Conservation (phyloP, 1,139 yeast genomes). For the Wickerhamomyces sp. region DNA sequence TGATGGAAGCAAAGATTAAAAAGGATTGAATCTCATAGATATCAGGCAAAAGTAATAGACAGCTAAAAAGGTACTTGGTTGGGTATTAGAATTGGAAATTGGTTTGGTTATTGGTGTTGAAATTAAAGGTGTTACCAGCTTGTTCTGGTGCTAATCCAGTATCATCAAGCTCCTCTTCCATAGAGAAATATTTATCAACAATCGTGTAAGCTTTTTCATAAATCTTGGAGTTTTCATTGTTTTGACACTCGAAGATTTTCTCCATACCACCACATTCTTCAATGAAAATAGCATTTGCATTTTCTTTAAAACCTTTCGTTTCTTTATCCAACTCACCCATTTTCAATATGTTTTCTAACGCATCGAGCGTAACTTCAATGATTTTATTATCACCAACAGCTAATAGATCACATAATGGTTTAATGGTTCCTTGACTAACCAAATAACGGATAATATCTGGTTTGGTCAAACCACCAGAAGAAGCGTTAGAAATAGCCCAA, state of each 20-base stretch:
- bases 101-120: constrained; percentile 55
- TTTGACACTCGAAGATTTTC: constrained; percentile 90
- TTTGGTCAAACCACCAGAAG: constrained; percentile 87
- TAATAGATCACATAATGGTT: constrained; percentile 91
- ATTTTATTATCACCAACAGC: constrained; percentile 86
- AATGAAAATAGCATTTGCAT: constrained; percentile 84
- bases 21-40: no score
- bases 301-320: constrained; percentile 59
- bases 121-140: constrained; percentile 82
- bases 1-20: no score
- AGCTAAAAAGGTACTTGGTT: no score
- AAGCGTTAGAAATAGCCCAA: constrained; percentile 98
- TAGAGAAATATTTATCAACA: constrained; percentile 87
- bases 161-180: constrained; percentile 76
- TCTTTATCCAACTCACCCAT: constrained; percentile 94
- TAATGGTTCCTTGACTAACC: constrained; percentile 93
- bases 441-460: constrained; percentile 93
- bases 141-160: constrained; percentile 80
- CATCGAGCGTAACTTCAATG: constrained; percentile 92
- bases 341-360: constrained; percentile 87
- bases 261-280: constrained; percentile 99
- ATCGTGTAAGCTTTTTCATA: constrained; percentile 87
- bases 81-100: constrained; percentile 28
- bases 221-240: constrained; percentile 84
- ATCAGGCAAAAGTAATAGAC: no score